phyloP scores from a whole-genome alignment of 768 basidiomycete genomes.

The Mycena chlorophos region DNA sequence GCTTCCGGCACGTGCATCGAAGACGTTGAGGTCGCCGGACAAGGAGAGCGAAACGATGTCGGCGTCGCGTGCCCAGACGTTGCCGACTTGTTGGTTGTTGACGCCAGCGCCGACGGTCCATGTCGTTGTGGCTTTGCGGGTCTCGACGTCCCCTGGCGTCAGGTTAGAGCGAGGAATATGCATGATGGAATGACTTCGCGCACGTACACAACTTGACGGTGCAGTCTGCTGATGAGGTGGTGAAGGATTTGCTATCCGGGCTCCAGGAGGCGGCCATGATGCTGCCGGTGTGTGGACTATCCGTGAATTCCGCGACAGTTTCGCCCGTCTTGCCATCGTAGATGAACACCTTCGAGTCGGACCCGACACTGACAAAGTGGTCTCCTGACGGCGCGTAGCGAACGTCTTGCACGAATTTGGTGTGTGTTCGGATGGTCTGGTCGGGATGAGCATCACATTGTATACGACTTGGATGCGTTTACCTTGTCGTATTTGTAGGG shows the following conservation, averaged over 20 bases:
- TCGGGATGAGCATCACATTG: not conserved
- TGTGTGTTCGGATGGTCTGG: constrained; percentile 83
- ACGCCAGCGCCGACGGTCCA: constrained; percentile 79
- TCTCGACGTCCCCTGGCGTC: constrained; percentile 79
- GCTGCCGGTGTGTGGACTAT: constrained; percentile 70
- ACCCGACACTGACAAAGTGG: constrained; percentile 84
- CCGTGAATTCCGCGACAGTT: constrained; percentile 64
- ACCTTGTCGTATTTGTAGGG: constrained; percentile 92
- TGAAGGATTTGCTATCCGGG: constrained; percentile 66
- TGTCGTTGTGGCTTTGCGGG: constrained; percentile 61
- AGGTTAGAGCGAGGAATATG: not conserved
- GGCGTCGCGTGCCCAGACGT: constrained; percentile 72
- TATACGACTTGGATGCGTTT: not conserved
- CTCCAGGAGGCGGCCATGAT: constrained; percentile 83
- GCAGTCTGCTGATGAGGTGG: constrained; percentile 85
- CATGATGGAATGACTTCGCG: not conserved
- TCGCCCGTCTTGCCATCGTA: constrained; percentile 92
- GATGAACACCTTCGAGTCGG: constrained; percentile 83
- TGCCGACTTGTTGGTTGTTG: constrained; percentile 82
- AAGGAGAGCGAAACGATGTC: constrained; percentile 83
- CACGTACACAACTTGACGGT: constrained; percentile 82
- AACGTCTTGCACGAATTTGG: constrained; percentile 90
- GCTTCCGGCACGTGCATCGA: constrained; percentile 70
- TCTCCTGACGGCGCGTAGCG: constrained; percentile 80
- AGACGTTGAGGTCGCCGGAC: constrained; percentile 76